Base-by-base conservation (phyloP, 805 yeast genomes). In the Sporopachydermia lactativora region DNA sequence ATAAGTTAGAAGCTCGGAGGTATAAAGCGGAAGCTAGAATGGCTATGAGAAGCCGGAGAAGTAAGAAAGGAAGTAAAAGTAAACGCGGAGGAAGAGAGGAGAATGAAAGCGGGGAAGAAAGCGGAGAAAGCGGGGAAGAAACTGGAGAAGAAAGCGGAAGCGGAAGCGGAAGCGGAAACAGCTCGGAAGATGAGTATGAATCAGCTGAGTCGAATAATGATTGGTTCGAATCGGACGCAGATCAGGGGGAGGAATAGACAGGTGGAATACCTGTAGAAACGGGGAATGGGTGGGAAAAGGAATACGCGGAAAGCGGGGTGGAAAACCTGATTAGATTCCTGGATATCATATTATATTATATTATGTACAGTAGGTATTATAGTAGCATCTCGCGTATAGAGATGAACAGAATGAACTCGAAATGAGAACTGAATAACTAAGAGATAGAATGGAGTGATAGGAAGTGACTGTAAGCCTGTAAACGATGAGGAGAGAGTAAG, bases 1-100 rank as follows among this genome's bases (percentile, higher is more conserved):
- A 59, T 53, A 43, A 53, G 47, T 35, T 58, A 52, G 35, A 18
- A 2, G 34, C 13, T n/a, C 6, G 18, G 8, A 39, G 15, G 15
- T 38, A 15, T 4, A 28, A 16, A 11, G 37, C 16, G 15, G 19
- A 37, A 15, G 40, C 38, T 13, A 38, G 17, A n/a, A 35, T 16
- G 4, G 28, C 36, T 16, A 6, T 19, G 13, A 6, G 15, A 8
- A 17, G 6, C 15, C n/a, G 35, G 15, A 17, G 24, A 35, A 35
- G 13, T 24, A 24, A 24, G n/a, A 24, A 24, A 8, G n/a, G n/a
- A n/a, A 24, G 8, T 24, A 24, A n/a, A 8, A 24, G 31, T 24
- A n/a, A 24, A 24, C 8, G 31, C n/a, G 31, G n/a, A 24, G n/a
- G 31, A n/a, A 41, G 31, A 15, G 34, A 18, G 18, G 40, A 17